phyloP scores from a whole-genome alignment of 495 filamentous ascomycete genomes.

The Talaromyces borbonicus region DNA sequence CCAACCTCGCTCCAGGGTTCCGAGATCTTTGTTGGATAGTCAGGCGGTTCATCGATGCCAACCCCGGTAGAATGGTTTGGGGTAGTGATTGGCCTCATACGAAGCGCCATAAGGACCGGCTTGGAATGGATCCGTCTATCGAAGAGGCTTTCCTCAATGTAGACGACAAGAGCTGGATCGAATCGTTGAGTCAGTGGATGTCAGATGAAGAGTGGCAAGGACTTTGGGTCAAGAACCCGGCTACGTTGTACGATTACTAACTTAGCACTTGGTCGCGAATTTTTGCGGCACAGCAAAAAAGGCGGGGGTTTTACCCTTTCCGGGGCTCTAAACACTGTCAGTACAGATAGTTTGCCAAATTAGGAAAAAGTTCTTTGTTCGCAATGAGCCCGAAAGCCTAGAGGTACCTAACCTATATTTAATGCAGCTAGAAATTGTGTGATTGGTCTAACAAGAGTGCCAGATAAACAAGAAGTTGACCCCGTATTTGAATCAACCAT shows the following conservation, averaged over 20 bases:
- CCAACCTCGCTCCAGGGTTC: constrained; percentile 1
- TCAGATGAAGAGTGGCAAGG: background rate
- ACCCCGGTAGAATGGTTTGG: constrained; percentile 5
- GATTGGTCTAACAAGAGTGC: background rate
- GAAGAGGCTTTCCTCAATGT: background rate
- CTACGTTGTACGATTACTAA: constrained; percentile 1
- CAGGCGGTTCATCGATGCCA: constrained; percentile 1
- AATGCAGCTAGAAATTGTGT: background rate
- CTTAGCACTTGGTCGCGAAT: no score
- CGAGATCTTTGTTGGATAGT: background rate
- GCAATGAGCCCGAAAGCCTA: background rate
- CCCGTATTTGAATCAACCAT: background rate
- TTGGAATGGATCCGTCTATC: background rate
- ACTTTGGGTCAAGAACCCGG: background rate
- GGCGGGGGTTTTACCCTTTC: no score
- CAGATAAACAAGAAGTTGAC: background rate
- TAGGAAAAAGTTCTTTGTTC: background rate
- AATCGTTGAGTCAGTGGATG: constrained; percentile 4
- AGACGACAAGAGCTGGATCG: constrained; percentile 2
- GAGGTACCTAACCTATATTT: background rate
- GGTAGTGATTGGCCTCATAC: constrained; percentile 11
- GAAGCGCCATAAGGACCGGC: constrained; percentile 3
- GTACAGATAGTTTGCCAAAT: background rate
- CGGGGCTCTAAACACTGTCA: no score
- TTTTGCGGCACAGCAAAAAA: no score